These are phyloP conservation scores for Echria macrotheca DNA, from an alignment of 495 filamentous ascomycete genomes.

Conservation along the genomic window DNA sequence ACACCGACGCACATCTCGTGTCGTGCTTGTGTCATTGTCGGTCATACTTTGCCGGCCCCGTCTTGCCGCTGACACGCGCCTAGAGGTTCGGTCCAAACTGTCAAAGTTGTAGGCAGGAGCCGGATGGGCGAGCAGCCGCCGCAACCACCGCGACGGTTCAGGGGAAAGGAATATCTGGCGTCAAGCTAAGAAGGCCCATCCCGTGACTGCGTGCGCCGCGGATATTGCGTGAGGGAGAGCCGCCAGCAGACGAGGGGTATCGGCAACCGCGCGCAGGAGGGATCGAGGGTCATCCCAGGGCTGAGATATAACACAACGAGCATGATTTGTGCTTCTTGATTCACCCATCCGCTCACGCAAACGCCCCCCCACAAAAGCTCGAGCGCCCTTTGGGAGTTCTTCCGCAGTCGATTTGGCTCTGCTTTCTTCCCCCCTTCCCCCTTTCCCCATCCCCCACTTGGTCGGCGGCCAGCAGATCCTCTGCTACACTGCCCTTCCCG, in stretches of 20 bases:
- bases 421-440: slow-evolving; percentile 15
- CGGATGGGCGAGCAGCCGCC: not conserved
- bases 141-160: not conserved
- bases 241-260: slow-evolving; percentile 3
- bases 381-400: slow-evolving; percentile 2
- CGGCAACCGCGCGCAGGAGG: slow-evolving; percentile 7
- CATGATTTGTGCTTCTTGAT: slow-evolving; percentile 22
- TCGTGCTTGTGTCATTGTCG: slow-evolving; percentile 21
- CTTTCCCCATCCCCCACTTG: slow-evolving; percentile 16
- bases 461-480: no score
- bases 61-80: no score
- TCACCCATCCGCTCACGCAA: slow-evolving; percentile 15
- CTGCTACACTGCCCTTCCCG: slow-evolving; percentile 4
- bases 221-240: slow-evolving; percentile 3
- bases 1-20: slow-evolving; percentile 11
- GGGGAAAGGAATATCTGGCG: not conserved
- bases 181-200: not conserved
- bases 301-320: slow-evolving; percentile 19
- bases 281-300: slow-evolving; percentile 8
- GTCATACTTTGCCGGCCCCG: slow-evolving; percentile 10
- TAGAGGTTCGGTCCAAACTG: no score
- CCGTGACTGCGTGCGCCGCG: not conserved
- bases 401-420: slow-evolving; percentile 16
- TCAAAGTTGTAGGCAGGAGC: not conserved
- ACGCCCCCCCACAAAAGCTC: slow-evolving; percentile 23